Base-by-base conservation (phyloP, 2,329 filamentous ascomycete species). In the Monosporascus cannonballus region DNA sequence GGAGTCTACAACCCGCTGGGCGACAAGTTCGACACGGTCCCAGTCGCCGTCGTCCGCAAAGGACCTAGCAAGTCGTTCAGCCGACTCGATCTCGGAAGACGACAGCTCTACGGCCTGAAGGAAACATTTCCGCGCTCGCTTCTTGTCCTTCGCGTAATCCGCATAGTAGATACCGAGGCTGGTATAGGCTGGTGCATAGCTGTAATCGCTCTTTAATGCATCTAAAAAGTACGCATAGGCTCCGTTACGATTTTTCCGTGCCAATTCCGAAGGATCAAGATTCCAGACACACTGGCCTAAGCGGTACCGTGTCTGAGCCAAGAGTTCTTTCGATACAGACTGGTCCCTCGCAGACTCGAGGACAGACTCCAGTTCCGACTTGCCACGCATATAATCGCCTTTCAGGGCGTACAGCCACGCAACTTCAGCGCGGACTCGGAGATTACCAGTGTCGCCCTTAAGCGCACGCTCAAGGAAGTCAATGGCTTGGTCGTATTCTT, bases 101-200 rank as follows among this genome's bases (percentile, higher is more conserved):
- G 94, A 99, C 3, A 99, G 74, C 68, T 99, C 94, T 48, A 99
- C 89, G 0, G 94, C 94, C 67, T 97, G 96, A 63, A 96, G 90
- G 64, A 97, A 97, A 67, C 93, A 97, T 57, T 89, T 86, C n/a
- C 89, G 81, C 8, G 93, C 90, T 64, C 95, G 80, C 63, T 86
- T 88, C 69, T 85, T 90, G 69, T 97, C 94, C 59, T 86, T 90
- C 51, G 83, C 87, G 65, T 96, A 96, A 64, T 97, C 93, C 6
- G 86, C 84, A 65, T 96, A 99, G 72, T 88, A 99, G 7, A 93
- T 76, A 17, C 94, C 94, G 4, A 99, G 80, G 58, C 85, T 91
- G 0, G 92, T 96, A 68, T 97, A 99, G 2, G 92, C 86, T 0
- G 94, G 89, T 1, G 94, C 92, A 68, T 88, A 91, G 62, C 87